Evolutionary conservation across 2,329 filamentous ascomycete species (phyloP).

Genomic region (Sporothrix schenckii): DNA sequence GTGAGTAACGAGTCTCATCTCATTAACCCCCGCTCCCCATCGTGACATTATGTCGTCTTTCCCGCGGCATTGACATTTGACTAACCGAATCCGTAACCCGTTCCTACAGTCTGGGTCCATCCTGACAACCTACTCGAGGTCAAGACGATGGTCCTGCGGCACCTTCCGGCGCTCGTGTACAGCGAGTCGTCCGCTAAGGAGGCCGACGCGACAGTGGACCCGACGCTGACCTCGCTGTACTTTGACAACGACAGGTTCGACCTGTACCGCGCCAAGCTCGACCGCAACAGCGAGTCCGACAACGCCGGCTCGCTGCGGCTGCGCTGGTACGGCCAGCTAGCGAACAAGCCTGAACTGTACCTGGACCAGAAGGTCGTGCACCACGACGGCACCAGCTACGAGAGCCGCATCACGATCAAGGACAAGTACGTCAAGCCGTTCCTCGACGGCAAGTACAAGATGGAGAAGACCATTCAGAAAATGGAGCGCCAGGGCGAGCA

Average conservation of each 20-base stretch:
- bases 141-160: constrained; percentile 91
- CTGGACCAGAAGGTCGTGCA: constrained; percentile 88
- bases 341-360: constrained; percentile 74
- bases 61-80: background rate
- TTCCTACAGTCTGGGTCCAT: constrained; percentile 75
- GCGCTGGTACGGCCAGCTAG: constrained; percentile 88
- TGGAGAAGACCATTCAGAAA: constrained; percentile 88
- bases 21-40: too few species aligned
- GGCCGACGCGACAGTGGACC: constrained; percentile 78
- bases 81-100: background rate
- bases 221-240: constrained; percentile 92
- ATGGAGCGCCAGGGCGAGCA: constrained; percentile 76
- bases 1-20: constrained; percentile 50
- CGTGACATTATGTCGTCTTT: background rate
- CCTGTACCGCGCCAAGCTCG: constrained; percentile 84
- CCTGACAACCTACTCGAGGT: constrained; percentile 94
- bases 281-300: constrained; percentile 62
- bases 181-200: constrained; percentile 85
- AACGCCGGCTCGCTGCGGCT: constrained; percentile 79
- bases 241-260: constrained; percentile 88
- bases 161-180: constrained; percentile 88
- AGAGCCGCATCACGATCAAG: constrained; percentile 83
- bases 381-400: constrained; percentile 74
- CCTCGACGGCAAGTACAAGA: constrained; percentile 81
- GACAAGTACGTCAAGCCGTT: constrained; percentile 91